Conservation (phyloP, 148 eudicot species). For the Pouteria glomerata region DNA sequence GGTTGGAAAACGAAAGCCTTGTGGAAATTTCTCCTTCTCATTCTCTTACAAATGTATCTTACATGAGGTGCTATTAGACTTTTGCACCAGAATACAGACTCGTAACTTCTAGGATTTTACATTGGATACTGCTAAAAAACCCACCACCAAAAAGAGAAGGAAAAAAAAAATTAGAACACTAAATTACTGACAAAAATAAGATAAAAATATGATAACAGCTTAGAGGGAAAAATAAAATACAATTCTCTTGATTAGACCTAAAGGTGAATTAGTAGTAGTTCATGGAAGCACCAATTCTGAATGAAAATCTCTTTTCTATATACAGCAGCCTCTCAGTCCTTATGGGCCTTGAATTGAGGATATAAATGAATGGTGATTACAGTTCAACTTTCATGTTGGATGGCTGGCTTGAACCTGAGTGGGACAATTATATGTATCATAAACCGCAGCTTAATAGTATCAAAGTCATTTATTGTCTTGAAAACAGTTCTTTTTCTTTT, state of each 20-base stretch:
- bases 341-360: conserved; percentile 18
- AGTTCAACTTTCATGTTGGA: conserved; percentile 63
- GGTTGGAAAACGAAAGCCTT: conserved; percentile 18
- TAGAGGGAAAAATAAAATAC: conserved; percentile 6
- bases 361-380: conserved; percentile 40
- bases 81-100: conserved; percentile 11
- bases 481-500: not conserved
- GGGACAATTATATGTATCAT: not conserved
- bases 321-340: conserved; percentile 41
- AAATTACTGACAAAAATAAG: not conserved
- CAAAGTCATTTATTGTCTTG: too few species aligned
- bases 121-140: conserved; percentile 4
- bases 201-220: not conserved
- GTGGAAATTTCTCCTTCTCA: conserved; percentile 4
- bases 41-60: conserved; percentile 11
- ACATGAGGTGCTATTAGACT: conserved; percentile 10
- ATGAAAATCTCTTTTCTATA: conserved; percentile 29
- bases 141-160: not conserved
- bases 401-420: conserved; percentile 43
- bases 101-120: conserved; percentile 2
- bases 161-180: not conserved
- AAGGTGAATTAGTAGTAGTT: conserved; percentile 14
- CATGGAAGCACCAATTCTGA: conserved; percentile 9
- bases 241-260: conserved; percentile 21
- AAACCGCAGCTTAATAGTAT: not conserved